Conservation (phyloP, 1,139 yeast species). For the Sporopachydermia cereana region DNA sequence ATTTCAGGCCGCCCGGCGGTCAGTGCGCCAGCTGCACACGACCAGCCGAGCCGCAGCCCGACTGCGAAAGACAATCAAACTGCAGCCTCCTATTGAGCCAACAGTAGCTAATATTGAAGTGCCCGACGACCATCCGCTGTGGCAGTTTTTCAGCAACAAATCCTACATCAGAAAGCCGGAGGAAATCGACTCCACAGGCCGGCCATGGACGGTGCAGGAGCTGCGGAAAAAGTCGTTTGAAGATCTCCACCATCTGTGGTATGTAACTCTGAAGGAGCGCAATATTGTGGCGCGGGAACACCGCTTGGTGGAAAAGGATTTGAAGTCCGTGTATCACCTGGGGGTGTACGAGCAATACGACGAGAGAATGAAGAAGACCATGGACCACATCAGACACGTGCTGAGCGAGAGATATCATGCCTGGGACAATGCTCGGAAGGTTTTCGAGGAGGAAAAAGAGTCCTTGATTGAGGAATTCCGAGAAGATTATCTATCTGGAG, state of each 20-base stretch:
- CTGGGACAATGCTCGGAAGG: constrained; percentile 46
- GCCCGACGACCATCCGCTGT: constrained; percentile 81
- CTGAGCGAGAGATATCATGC: constrained; percentile 77
- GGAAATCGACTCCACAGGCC: constrained; percentile 43
- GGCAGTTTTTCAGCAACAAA: constrained; percentile 74
- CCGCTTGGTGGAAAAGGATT: constrained; percentile 29
- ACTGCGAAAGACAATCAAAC: constrained; percentile 24
- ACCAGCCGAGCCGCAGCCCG: not conserved
- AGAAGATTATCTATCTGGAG: constrained; percentile 44
- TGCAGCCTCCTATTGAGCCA: constrained; percentile 83
- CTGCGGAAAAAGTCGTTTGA: constrained; percentile 85
- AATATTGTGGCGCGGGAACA: constrained; percentile 71
- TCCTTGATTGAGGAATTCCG: constrained; percentile 47
- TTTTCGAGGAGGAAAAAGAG: constrained; percentile 31
- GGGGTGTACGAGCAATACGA: constrained; percentile 27
- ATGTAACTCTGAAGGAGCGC: constrained; percentile 70
- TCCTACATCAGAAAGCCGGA: constrained; percentile 46
- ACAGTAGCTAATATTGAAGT: constrained; percentile 61
- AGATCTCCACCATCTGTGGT: constrained; percentile 88
- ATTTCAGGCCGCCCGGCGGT: too few species aligned
- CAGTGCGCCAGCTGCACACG: not conserved
- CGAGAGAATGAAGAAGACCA: constrained; percentile 39
- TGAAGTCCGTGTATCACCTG: not conserved
- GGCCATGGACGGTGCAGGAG: constrained; percentile 84
- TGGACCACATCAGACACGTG: constrained; percentile 77